Evolutionary conservation across 495 filamentous ascomycete species (phyloP), one percentile per base, ranked within the genome.

Genomic region (Paragyromitra xinjiangensis): DNA sequence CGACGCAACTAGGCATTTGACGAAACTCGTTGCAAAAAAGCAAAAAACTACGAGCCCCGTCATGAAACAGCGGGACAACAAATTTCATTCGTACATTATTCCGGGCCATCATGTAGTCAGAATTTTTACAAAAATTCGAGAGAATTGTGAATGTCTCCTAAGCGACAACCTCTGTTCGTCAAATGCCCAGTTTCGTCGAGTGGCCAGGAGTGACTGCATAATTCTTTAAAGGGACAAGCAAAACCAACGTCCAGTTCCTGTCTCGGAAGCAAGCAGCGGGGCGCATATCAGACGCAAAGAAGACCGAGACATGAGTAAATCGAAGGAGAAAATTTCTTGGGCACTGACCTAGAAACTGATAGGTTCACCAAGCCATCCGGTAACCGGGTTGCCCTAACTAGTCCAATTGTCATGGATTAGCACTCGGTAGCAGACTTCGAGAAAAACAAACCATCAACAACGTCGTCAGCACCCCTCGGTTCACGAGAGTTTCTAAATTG

Each of bases 261-360:
- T 34, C 19, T 44, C 59, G 59, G 59, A 64, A 45, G 63, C 9
- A 45, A 22, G 37, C 34, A 50, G 26, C 26, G 26, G 26, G 37
- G 29, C 67, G n/a, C 34, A 37, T 42, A 26, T 37, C 37, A 69
- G 51, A 55, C 51, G 55, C 51, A 24, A 58, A 58, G 51, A 69
- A 68, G 64, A 6, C n/a, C 64, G 42, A 34, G 29, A 7, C 22
- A n/a, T 63, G 58, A 44, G 26, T 63, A 71, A 71, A 62, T 53
- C 26, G 1, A 42, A 50, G 16, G 16, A 50, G 22, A 48, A 37
- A 63, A 42, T 63, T 40, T 34, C 69, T 7, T 59, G 37, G 37
- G 29, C 40, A 34, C 63, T 40, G 50, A 63, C 44, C 22, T 55
- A 12, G 56, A 6, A 55, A 37, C 12, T 61, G 11, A 34, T 26